Base-by-base conservation (phyloP, 768 basidiomycete species). In the Tulasnella sp. region DNA sequence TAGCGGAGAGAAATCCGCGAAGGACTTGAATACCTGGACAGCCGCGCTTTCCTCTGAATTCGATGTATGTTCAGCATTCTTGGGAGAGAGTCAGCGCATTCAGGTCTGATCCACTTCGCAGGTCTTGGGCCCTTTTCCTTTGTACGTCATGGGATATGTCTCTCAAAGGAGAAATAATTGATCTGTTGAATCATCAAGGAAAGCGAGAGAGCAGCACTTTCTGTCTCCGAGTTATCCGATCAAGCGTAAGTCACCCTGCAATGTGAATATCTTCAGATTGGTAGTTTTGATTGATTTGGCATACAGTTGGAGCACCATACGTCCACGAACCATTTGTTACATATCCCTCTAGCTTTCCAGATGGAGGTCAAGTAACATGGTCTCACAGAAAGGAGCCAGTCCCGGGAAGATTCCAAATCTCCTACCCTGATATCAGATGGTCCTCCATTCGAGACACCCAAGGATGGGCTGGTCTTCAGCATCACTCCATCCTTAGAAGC, bases 401-500 rank as follows among this genome's bases (percentile, higher is more conserved):
- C 3, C 42, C 60, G 3, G 60, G 56, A 7, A 25, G 21, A 17
- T 62, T 27, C 34, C 22, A n/a, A 11, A 31, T 62, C 29, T 22
- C 41, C 17, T 58, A 60, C 24, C 56, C 60, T 3, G 46, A n/a
- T 29, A 41, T 61, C 9, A 21, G 57, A 42, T 61, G 60, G 60
- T 22, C 43, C 1, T 45, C 21, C 27, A 25, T 62, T 7, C 60
- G 58, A 15, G 25, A 29, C 3, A 62, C 52, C 7, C 56, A 60
- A 34, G 60, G 60, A 4, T 59, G 60, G 60, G 31, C 60, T 2
- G 45, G 49, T 17, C 49, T 62, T 9, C 60, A 62, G 38, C 45
- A 62, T 49, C 60, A 62, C 31, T 62, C 60, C 57, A 11, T 62
- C 17, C 8, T 62, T 17, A 58, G 53, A n/a, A 50, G 42, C 25